phyloP scores from a whole-genome alignment of 2,329 filamentous ascomycete species.

The Pseudogymnoascus sp. region DNA sequence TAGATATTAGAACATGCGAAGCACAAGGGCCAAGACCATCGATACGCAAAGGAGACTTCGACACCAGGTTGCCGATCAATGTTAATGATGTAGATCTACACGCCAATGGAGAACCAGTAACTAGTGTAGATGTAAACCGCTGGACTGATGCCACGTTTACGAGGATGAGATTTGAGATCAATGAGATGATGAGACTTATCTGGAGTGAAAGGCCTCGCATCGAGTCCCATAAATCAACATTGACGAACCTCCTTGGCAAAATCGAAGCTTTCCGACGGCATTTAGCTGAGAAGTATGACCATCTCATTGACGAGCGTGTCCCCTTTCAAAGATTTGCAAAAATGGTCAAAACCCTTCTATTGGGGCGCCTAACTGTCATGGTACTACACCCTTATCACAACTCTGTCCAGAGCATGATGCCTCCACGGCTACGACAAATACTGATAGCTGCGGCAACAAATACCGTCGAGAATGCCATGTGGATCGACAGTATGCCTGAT shows the following conservation, averaged over 20 bases:
- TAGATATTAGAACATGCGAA: constrained; percentile 67
- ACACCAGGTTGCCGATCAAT: constrained; percentile 63
- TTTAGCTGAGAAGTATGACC: constrained; percentile 57
- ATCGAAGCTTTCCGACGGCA: constrained; percentile 58
- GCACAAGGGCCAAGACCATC: constrained; percentile 62
- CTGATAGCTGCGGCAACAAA: constrained; percentile 52
- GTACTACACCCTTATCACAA: constrained; percentile 58
- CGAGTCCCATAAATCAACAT: constrained; percentile 49
- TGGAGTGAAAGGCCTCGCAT: constrained; percentile 61
- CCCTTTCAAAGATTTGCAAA: constrained; percentile 56
- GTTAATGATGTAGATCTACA: constrained; percentile 57
- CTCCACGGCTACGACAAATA: constrained; percentile 53
- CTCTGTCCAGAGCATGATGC: constrained; percentile 36
- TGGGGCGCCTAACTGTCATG: constrained; percentile 56
- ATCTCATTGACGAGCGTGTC: constrained; percentile 48
- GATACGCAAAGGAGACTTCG: constrained; percentile 66
- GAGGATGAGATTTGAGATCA: constrained; percentile 62
- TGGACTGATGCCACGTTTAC: constrained; percentile 63
- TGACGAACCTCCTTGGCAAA: constrained; percentile 57
- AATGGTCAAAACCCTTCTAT: constrained; percentile 55
- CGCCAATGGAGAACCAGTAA: constrained; percentile 35
- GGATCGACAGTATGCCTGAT: constrained; percentile 42
- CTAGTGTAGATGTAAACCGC: constrained; percentile 31
- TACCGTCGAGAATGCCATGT: constrained; percentile 45
- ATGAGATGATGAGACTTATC: constrained; percentile 61